A percentile compares a stretch with the other conserved stretches of the same genome.
phyloP scores from a whole-genome alignment of 2,329 filamentous ascomycete species.

The Trichoderma sp. region DNA sequence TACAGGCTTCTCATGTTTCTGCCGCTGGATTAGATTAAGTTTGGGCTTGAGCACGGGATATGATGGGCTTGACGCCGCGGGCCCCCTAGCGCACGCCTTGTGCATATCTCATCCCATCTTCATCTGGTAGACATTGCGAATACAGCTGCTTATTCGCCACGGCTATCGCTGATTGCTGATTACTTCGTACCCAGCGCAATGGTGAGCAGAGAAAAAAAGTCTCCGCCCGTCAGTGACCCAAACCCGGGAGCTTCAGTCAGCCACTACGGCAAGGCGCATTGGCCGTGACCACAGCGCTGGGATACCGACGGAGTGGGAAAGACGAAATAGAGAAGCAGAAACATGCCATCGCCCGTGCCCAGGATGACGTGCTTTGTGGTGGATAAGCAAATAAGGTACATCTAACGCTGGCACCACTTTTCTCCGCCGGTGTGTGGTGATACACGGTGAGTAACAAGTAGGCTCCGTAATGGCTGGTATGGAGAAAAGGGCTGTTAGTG shows the following conservation, averaged over 20 bases:
- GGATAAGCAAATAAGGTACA: background rate
- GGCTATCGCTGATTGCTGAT: background rate
- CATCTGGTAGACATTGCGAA: background rate
- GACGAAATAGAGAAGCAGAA: background rate
- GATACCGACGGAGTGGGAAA: background rate
- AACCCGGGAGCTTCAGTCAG: background rate
- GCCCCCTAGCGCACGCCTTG: background rate
- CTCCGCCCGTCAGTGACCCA: background rate
- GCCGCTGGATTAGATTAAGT: background rate
- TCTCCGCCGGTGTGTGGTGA: background rate
- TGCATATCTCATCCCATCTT: background rate
- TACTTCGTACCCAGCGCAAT: background rate
- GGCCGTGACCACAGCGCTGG: slow-evolving; percentile 9
- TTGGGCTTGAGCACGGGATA: background rate
- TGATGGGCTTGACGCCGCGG: background rate
- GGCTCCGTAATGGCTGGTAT: background rate
- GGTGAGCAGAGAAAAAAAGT: background rate
- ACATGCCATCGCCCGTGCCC: slow-evolving; percentile 5
- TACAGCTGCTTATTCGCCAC: slow-evolving; percentile 3
- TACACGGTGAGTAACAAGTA: background rate
- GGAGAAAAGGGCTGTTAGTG: background rate
- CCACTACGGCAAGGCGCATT: slow-evolving; percentile 12
- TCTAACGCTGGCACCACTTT: background rate
- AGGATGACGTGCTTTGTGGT: slow-evolving; percentile 8
- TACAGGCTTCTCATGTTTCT: background rate